A percentile compares a stretch with the other conserved stretches of the same genome.
phyloP scores from a whole-genome alignment of 495 filamentous ascomycete species.

The Podospora conica region DNA sequence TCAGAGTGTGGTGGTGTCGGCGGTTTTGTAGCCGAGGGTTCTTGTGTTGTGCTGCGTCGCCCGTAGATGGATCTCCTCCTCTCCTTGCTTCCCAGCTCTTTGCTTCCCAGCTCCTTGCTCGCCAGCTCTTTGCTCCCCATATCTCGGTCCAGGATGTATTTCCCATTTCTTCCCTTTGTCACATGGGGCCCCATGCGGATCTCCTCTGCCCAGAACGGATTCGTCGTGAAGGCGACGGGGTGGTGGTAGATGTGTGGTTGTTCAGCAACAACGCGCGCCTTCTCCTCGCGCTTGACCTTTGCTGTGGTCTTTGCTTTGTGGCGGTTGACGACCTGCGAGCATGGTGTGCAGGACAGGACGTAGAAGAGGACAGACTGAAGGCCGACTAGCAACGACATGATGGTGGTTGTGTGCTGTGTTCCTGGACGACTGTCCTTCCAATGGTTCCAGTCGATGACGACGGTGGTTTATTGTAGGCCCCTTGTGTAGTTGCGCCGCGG shows the following conservation, averaged over 20 bases:
- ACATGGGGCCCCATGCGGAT: constrained; percentile 72
- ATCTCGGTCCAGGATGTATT: constrained; percentile 45
- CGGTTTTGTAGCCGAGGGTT: constrained; percentile 6
- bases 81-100: constrained; percentile 25
- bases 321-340: constrained; percentile 55
- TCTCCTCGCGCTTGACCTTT: constrained; percentile 52
- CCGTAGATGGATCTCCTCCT: background rate
- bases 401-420: constrained; percentile 12
- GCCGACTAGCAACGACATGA: constrained; percentile 49
- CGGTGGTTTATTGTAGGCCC: background rate
- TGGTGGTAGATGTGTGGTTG: constrained; percentile 70
- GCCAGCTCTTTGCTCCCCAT: constrained; percentile 37
- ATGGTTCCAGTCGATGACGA: background rate
- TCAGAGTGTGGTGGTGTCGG: background rate
- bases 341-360: constrained; percentile 77
- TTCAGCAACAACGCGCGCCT: constrained; percentile 53
- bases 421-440: background rate
- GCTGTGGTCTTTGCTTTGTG: constrained; percentile 62
- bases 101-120: constrained; percentile 32
- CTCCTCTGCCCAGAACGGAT: constrained; percentile 81
- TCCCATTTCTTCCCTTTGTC: constrained; percentile 49
- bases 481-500: background rate
- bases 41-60: background rate
- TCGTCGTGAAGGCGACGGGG: constrained; percentile 74
- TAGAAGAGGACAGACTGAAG: constrained; percentile 83